Percentiles rank a stretch among this genome's conserved stretches.
phyloP scores from a whole-genome alignment of 2,329 filamentous ascomycete genomes.

The Fusarium nematophilum region DNA sequence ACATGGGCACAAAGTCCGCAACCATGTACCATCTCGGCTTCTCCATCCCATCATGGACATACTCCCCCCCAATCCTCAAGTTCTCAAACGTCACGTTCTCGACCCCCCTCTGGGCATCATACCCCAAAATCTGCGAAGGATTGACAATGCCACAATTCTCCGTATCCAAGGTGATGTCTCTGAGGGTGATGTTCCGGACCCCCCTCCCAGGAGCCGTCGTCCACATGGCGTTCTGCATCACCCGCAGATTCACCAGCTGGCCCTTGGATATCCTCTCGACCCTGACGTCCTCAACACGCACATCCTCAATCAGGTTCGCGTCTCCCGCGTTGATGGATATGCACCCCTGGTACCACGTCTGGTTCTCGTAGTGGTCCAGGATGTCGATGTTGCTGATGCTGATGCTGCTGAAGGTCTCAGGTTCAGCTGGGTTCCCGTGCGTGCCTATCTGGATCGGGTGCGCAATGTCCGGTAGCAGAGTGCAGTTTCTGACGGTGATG shows the following conservation, averaged over 20 bases:
- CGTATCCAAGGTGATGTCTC: neutral
- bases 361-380: constrained; percentile 50
- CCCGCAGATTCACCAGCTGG: constrained; percentile 49
- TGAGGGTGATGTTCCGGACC: constrained; percentile 35
- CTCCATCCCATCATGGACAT: constrained; percentile 11
- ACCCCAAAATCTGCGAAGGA: constrained; percentile 22
- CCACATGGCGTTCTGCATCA: constrained; percentile 50
- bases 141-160: constrained; percentile 12
- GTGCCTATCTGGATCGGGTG: constrained; percentile 52
- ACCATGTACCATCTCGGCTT: constrained; percentile 30
- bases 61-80: constrained; percentile 6
- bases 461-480: constrained; percentile 47
- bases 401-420: constrained; percentile 47
- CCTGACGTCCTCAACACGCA: constrained; percentile 45
- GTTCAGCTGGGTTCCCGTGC: constrained; percentile 48
- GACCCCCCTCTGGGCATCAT: constrained; percentile 10
- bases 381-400: constrained; percentile 50
- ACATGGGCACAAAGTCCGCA: constrained; percentile 26
- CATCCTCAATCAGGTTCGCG: constrained; percentile 46
- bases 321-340: constrained; percentile 50
- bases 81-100: constrained; percentile 26
- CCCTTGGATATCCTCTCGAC: constrained; percentile 48
- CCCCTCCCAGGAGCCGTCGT: constrained; percentile 48
- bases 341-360: constrained; percentile 50
- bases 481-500: constrained; percentile 47